Percentiles rank a stretch among this genome's conserved stretches.
phyloP scores from a whole-genome alignment of 805 yeast genomes.

The Lipomyces yamadae region DNA sequence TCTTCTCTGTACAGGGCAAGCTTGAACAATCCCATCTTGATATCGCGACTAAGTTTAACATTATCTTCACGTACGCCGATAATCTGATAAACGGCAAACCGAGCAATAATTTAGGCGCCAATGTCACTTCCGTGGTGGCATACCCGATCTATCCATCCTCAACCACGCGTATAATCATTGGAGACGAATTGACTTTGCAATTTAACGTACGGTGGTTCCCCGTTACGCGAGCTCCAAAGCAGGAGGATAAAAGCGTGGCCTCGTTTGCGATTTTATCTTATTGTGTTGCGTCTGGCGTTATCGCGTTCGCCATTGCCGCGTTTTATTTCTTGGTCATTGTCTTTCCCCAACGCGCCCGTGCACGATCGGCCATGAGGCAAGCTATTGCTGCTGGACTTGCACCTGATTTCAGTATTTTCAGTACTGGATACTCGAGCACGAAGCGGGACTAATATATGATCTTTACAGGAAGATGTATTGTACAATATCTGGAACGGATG shows the following conservation, averaged over 20 bases:
- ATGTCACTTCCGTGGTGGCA: constrained; percentile 33
- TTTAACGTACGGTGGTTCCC: constrained; percentile 63
- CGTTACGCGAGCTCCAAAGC: constrained; percentile 27
- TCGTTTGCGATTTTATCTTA: constrained; percentile 35
- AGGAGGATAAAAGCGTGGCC: constrained; percentile 23
- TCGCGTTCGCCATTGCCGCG: constrained; percentile 32
- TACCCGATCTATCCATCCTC: constrained; percentile 25
- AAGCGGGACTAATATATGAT: constrained; percentile 24
- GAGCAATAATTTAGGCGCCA: constrained; percentile 42
- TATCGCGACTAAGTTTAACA: constrained; percentile 61
- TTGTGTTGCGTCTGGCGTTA: constrained; percentile 36
- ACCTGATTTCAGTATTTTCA: constrained; percentile 33
- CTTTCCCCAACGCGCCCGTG: constrained; percentile 37
- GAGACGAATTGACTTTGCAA: constrained; percentile 61
- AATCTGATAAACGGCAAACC: constrained; percentile 43
- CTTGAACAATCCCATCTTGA: constrained; percentile 72
- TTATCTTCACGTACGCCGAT: constrained; percentile 51
- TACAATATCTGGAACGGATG: background rate
- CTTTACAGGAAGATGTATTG: background rate
- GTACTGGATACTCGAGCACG: constrained; percentile 7
- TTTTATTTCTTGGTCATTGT: constrained; percentile 37
- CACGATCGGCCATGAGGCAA: constrained; percentile 25
- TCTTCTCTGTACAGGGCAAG: constrained; percentile 68
- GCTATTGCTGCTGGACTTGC: constrained; percentile 29
- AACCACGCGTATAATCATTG: constrained; percentile 63